A percentile compares a stretch with the other conserved stretches of the same genome.
phyloP scores from a whole-genome alignment of 2,329 filamentous ascomycete species.

The Colletotrichum salicis region DNA sequence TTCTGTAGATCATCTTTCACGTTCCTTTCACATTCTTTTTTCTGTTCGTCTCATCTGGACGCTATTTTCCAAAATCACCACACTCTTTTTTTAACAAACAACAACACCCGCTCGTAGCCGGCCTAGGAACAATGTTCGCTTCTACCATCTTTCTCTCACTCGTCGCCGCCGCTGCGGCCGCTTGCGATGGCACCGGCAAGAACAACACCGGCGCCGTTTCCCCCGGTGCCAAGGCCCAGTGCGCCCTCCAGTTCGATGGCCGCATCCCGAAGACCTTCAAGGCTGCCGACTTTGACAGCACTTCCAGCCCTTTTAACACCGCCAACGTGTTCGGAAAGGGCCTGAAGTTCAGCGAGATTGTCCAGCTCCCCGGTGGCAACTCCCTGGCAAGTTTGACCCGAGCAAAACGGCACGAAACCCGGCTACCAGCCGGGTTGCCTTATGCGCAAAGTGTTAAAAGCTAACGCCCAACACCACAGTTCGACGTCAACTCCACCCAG shows the following conservation, averaged over 20 bases:
- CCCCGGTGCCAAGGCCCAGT: conserved; percentile 41
- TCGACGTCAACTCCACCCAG: conserved; percentile 54
- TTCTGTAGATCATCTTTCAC: conserved; percentile 22
- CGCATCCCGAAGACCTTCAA: conserved; percentile 53
- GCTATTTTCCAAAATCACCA: conserved; percentile 13
- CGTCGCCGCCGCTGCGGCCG: conserved; percentile 24
- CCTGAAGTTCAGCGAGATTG: conserved; percentile 60
- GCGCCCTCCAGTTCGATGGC: conserved; percentile 57
- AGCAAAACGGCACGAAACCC: not conserved
- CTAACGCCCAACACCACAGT: conserved; percentile 40
- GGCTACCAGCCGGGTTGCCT: not conserved
- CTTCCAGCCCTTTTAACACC: conserved; percentile 59
- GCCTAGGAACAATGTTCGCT: conserved; percentile 34
- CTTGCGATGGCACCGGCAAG: conserved; percentile 12
- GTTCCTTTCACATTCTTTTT: conserved; percentile 27
- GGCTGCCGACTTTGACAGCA: conserved; percentile 55
- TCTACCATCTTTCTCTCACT: conserved; percentile 31
- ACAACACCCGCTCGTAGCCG: conserved; percentile 24
- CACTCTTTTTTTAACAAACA: conserved; percentile 20
- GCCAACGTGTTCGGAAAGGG: conserved; percentile 63
- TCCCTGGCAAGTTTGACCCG: conserved; percentile 50
- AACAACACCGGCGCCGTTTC: conserved; percentile 26
- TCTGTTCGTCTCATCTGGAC: conserved; percentile 28
- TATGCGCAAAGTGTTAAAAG: not conserved
- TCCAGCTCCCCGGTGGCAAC: conserved; percentile 56